These are phyloP conservation scores for Rossbeevera mucosa DNA, from an alignment of 768 basidiomycete genomes.

Conservation along the genomic window DNA sequence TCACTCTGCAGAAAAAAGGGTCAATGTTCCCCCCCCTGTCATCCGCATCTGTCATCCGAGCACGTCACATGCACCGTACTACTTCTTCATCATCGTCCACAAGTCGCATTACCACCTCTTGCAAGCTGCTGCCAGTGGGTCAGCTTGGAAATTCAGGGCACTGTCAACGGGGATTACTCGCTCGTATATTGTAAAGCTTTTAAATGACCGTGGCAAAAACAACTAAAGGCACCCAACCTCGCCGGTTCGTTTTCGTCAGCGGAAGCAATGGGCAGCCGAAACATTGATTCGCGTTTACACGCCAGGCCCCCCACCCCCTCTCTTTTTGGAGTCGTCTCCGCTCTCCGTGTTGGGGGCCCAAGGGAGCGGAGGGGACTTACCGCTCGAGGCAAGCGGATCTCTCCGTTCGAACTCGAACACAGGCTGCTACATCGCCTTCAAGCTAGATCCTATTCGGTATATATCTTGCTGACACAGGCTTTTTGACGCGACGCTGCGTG, in stretches of 20 bases:
- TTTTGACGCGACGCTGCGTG: slow-evolving; percentile 2
- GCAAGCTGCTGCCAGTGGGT: slow-evolving; percentile 13
- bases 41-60: slow-evolving; percentile 2
- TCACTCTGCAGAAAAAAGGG: slow-evolving; percentile 11
- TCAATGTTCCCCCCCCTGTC: slow-evolving; percentile 12
- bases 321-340: slow-evolving; percentile 1
- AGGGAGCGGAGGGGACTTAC: neutral
- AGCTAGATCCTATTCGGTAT: neutral
- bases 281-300: neutral
- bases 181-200: slow-evolving; percentile 14
- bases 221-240: slow-evolving; percentile 2
- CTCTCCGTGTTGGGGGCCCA: neutral
- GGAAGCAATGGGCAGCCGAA: neutral
- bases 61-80: slow-evolving; percentile 12
- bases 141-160: slow-evolving; percentile 26
- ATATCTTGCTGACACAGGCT: neutral
- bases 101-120: slow-evolving; percentile 8
- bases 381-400: slow-evolving; percentile 1
- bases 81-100: slow-evolving; percentile 9
- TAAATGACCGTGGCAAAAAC: slow-evolving; percentile 18
- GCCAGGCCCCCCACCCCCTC: neutral
- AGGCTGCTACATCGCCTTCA: neutral
- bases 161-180: slow-evolving; percentile 30
- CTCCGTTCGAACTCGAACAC: neutral
- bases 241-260: neutral